Evolutionary conservation across 805 yeast species (phyloP).

Genomic region (Nakazawaea sp.): DNA sequence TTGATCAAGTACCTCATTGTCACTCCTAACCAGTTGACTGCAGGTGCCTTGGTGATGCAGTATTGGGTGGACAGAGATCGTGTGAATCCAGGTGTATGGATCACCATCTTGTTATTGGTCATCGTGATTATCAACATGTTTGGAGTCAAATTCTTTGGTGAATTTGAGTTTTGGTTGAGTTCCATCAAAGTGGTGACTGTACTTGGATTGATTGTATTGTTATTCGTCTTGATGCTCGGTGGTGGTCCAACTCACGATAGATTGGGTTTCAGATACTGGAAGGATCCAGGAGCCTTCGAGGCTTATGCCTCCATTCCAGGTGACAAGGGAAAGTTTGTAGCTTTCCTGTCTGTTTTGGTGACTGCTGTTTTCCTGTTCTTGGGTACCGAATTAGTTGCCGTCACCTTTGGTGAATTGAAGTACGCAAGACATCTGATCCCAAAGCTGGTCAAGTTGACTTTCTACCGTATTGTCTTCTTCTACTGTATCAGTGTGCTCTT

Average conservation of each 20-base stretch:
- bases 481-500: constrained; percentile 47
- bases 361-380: constrained; percentile 44
- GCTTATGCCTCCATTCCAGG: constrained; percentile 37
- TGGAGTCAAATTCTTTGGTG: constrained; percentile 45
- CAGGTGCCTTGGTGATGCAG: constrained; percentile 47
- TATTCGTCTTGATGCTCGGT: constrained; percentile 64
- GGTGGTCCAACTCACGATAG: constrained; percentile 75
- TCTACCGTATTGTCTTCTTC: constrained; percentile 46
- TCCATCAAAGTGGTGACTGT: constrained; percentile 58
- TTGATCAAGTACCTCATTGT: constrained; percentile 45
- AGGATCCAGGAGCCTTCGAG: constrained; percentile 33
- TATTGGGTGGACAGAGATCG: constrained; percentile 38
- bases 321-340: constrained; percentile 40
- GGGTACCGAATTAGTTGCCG: constrained; percentile 45
- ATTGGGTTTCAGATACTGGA: constrained; percentile 37
- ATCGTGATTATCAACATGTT: constrained; percentile 34
- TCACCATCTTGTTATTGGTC: constrained; percentile 33
- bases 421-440: constrained; percentile 44
- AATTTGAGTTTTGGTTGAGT: constrained; percentile 51
- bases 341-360: constrained; percentile 45
- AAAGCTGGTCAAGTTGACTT: constrained; percentile 44
- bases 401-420: constrained; percentile 40
- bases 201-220: constrained; percentile 55
- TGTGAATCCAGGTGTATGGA: constrained; percentile 52
- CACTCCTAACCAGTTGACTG: constrained; percentile 53